A percentile compares a stretch with the other conserved stretches of the same genome.
Conservation (phyloP, 495 filamentous ascomycete genomes). For the Neurospora discreta region DNA sequence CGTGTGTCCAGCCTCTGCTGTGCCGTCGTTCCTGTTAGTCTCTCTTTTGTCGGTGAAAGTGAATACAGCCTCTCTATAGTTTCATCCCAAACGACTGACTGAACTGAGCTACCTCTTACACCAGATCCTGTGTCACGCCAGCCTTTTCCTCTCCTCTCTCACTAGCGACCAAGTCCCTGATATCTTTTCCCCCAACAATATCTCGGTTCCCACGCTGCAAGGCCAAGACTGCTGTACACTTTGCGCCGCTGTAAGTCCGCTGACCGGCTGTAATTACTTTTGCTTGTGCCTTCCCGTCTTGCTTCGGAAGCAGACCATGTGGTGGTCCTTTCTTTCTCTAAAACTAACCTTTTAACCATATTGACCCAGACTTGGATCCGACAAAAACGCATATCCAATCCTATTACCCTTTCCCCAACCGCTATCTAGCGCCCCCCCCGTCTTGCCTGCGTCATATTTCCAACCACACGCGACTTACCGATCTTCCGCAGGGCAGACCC, state of each 20-base stretch:
- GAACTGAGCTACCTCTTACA: background rate
- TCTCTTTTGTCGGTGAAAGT: background rate
- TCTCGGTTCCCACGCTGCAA: background rate
- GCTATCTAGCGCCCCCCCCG: background rate
- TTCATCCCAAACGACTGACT: background rate
- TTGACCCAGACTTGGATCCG: background rate
- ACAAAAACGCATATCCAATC: background rate
- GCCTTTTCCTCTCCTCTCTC: background rate
- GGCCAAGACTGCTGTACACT: background rate
- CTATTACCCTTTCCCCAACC: background rate
- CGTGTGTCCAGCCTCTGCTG: background rate
- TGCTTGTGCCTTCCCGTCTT: background rate
- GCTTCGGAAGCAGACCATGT: background rate
- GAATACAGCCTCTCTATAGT: background rate
- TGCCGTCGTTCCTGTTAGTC: background rate
- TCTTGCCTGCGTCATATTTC: background rate
- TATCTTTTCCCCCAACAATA: background rate
- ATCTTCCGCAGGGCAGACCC: background rate
- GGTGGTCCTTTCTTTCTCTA: background rate
- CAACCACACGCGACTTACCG: background rate
- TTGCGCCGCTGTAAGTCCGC: background rate
- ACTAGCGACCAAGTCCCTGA: background rate
- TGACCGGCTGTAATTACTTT: background rate
- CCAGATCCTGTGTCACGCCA: background rate
- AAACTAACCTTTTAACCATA: background rate